Base-by-base conservation (phyloP, 1,284 basidiomycete genomes). In the Grifola frondosa region DNA sequence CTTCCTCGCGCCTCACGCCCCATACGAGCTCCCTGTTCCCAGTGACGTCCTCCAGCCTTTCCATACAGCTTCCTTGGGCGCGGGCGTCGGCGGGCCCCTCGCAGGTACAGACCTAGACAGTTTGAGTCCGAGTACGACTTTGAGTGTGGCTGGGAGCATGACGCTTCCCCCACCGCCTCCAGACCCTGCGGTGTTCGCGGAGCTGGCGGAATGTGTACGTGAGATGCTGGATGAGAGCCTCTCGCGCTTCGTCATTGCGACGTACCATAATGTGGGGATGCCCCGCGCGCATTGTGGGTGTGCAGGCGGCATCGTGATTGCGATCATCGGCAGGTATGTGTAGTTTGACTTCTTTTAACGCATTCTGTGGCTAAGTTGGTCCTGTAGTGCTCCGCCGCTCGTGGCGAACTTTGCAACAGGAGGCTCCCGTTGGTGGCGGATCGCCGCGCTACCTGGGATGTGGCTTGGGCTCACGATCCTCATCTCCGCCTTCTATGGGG, bases 221-320 rank as follows among this genome's bases (percentile, higher is more conserved):
- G 67, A 63, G 23, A 78, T 79, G 70, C 75, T 90, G 68, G 70
- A 78, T 41, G 77, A 75, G 30, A 81, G 78, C 37, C 74, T 89
- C 7, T 66, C 67, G n/a, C 73, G 81, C 1, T 89, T 88, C 56
- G 81, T 88, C 17, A 63, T 71, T 15, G 81, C 80, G 3, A 81
- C 84, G 34, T 80, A 79, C 60, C 80, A 76, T 56, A 89, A 90
- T 53, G 84, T 88, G 10, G 88, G 88, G n/a, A 84, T 77, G 40
- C 71, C 73, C 33, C 73, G 87, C 33, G 84, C 80, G 1, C 60
- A 80, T 10, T 88, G 86, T 54, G 85, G 86, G 11, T 77, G 85
- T 37, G 63, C 78, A 2, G 84, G 74, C 3, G 84, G 85, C 1
- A 64, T 67, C 29, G 30, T 78, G 30, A 63, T 69, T 24, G 56